These are phyloP conservation scores for Colletotrichum camelliae DNA, from an alignment of 2,329 filamentous ascomycete genomes.

Conservation along the genomic window DNA sequence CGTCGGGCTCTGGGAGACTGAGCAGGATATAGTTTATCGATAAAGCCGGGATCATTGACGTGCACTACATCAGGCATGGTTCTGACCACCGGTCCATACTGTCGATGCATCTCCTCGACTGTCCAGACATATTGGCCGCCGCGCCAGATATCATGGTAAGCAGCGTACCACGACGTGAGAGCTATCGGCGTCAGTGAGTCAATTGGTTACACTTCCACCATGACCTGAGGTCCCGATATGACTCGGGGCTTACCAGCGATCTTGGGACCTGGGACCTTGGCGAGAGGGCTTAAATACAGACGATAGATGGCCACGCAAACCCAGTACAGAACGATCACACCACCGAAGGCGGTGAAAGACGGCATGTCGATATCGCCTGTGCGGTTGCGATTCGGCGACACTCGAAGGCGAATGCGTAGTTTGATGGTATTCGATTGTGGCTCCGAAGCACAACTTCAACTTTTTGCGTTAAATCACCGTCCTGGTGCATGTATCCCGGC, in stretches of 20 bases:
- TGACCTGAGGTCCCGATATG: not conserved
- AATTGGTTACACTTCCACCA: accelerated
- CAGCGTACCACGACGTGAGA: not conserved
- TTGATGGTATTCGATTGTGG: not conserved
- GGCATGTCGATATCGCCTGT: not conserved
- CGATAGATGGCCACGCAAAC: not conserved
- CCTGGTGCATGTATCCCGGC: not conserved
- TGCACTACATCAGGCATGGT: not conserved
- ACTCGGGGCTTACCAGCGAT: not conserved
- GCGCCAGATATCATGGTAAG: not conserved
- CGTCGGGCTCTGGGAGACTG: not conserved
- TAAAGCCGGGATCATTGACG: not conserved
- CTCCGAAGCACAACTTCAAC: not conserved
- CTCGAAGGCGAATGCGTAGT: not conserved
- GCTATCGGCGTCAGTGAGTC: not conserved
- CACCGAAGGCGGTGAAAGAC: not conserved
- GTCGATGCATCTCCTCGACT: not conserved
- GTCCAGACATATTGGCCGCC: not conserved
- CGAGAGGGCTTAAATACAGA: not conserved
- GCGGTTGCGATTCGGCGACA: not conserved
- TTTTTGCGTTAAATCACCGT: not conserved
- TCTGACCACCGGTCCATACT: not conserved
- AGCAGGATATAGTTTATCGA: not conserved
- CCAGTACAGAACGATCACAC: not conserved
- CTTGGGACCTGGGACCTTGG: not conserved